Conservation (phyloP, 2,329 filamentous ascomycete species). For the Aotearoamyces nothofagi region DNA sequence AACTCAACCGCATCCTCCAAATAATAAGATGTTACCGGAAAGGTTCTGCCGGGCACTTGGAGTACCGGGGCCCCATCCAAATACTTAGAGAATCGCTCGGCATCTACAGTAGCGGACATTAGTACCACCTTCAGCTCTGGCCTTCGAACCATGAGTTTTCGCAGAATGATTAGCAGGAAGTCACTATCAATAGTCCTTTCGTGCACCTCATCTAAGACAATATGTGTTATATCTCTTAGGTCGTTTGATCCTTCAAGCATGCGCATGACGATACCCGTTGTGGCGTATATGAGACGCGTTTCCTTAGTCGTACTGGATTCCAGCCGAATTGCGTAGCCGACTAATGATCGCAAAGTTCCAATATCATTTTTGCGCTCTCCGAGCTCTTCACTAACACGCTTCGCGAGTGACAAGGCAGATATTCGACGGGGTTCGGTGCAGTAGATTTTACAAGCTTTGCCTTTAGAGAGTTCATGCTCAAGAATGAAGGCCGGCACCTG, state of each 20-base stretch:
- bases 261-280: constrained; percentile 83
- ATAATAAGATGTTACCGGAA: constrained; percentile 76
- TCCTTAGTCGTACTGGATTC: constrained; percentile 74
- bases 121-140: constrained; percentile 82
- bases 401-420: constrained; percentile 85
- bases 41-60: constrained; percentile 84
- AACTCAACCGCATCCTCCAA: constrained; percentile 86
- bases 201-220: constrained; percentile 95
- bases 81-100: constrained; percentile 80
- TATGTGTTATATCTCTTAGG: constrained; percentile 76
- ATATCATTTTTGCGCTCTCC: constrained; percentile 73
- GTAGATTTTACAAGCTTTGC: constrained; percentile 77
- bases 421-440: constrained; percentile 93
- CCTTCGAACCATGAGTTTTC: constrained; percentile 60
- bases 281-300: constrained; percentile 82
- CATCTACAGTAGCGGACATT: constrained; percentile 96
- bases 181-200: constrained; percentile 95
- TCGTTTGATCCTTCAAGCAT: constrained; percentile 89
- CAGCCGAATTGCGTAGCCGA: constrained; percentile 87
- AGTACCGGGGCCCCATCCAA: constrained; percentile 74
- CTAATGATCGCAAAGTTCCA: constrained; percentile 67
- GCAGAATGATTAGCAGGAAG: constrained; percentile 83
- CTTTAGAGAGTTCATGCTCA: constrained; percentile 71
- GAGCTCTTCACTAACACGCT: constrained; percentile 86
- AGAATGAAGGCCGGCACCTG: constrained; percentile 91